These are phyloP conservation scores for Aureobasidium sp. DNA, from an alignment of 2,329 filamentous ascomycete species.

Conservation along the genomic window DNA sequence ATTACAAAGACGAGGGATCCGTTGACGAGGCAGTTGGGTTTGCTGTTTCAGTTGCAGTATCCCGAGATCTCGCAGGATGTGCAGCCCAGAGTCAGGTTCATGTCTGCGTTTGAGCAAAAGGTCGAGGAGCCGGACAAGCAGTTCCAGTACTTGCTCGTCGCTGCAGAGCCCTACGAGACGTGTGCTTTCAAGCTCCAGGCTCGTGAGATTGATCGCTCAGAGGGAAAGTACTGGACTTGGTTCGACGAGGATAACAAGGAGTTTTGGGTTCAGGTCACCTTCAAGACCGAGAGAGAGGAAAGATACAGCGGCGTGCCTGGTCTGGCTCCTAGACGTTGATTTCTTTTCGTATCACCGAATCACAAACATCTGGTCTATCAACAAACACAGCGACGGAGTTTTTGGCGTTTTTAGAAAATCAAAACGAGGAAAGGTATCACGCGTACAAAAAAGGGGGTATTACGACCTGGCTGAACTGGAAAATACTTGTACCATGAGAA, in stretches of 20 bases:
- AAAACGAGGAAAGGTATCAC: not conserved
- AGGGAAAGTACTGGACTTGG: constrained; percentile 85
- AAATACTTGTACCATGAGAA: constrained; percentile 2
- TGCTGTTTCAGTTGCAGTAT: constrained; percentile 95
- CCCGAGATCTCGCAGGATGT: constrained; percentile 75
- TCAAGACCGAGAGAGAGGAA: constrained; percentile 97
- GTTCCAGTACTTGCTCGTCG: constrained; percentile 90
- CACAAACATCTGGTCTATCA: not conserved
- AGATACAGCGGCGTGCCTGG: constrained; percentile 63
- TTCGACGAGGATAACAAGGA: constrained; percentile 94
- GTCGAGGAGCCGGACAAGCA: constrained; percentile 89
- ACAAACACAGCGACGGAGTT: constrained; percentile 12
- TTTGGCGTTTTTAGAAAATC: not conserved
- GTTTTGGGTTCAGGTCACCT: constrained; percentile 96
- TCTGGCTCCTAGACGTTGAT: constrained; percentile 27
- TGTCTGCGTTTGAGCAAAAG: constrained; percentile 95
- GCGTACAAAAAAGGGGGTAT: constrained; percentile 1
- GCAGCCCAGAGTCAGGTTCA: constrained; percentile 80
- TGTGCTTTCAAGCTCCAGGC: constrained; percentile 94
- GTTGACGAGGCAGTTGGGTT: constrained; percentile 74
- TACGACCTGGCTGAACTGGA: constrained; percentile 3
- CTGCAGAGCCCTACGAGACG: constrained; percentile 96
- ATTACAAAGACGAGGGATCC: constrained; percentile 94
- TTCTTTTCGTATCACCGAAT: not conserved
- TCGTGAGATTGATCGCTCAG: constrained; percentile 79